phyloP scores from a whole-genome alignment of 1,284 basidiomycete species.

The Trametes versicolor region DNA sequence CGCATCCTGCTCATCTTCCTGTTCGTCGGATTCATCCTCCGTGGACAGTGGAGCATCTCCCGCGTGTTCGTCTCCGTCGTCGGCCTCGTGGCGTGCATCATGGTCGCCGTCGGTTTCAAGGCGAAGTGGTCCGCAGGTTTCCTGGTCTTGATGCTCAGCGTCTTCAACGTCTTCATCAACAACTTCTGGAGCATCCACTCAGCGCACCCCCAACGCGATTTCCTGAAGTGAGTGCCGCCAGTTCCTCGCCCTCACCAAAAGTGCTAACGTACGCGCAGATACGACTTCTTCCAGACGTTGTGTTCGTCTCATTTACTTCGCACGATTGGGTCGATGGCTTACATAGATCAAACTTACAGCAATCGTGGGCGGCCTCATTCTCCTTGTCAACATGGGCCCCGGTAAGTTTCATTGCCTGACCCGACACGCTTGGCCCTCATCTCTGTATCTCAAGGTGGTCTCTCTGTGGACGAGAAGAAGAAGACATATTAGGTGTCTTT shows the following conservation, averaged over 20 bases:
- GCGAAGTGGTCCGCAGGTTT: constrained; percentile 99
- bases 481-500: constrained; percentile 74
- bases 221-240: constrained; percentile 80
- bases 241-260: neutral
- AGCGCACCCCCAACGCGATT: constrained; percentile 95
- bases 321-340: neutral
- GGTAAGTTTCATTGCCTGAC: constrained; percentile 53
- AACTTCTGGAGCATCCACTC: constrained; percentile 99
- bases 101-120: constrained; percentile 99
- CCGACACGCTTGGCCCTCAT: neutral
- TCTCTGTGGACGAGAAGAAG: constrained; percentile 99
- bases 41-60: constrained; percentile 89
- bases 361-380: constrained; percentile 96
- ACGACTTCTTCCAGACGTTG: constrained; percentile 95
- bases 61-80: constrained; percentile 90
- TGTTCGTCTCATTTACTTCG: constrained; percentile 59
- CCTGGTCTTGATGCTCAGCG: constrained; percentile 90
- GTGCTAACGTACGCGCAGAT: constrained; percentile 54
- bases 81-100: constrained; percentile 91
- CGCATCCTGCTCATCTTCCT: constrained; percentile 99
- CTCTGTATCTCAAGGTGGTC: constrained; percentile 69
- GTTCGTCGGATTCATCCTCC: constrained; percentile 97
- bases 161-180: constrained; percentile 99
- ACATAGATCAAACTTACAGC: constrained; percentile 55
- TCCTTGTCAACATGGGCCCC: constrained; percentile 98